A percentile compares a stretch with the other conserved stretches of the same genome.
phyloP scores from a whole-genome alignment of 495 filamentous ascomycete genomes.

The Penicillium tannophilum region DNA sequence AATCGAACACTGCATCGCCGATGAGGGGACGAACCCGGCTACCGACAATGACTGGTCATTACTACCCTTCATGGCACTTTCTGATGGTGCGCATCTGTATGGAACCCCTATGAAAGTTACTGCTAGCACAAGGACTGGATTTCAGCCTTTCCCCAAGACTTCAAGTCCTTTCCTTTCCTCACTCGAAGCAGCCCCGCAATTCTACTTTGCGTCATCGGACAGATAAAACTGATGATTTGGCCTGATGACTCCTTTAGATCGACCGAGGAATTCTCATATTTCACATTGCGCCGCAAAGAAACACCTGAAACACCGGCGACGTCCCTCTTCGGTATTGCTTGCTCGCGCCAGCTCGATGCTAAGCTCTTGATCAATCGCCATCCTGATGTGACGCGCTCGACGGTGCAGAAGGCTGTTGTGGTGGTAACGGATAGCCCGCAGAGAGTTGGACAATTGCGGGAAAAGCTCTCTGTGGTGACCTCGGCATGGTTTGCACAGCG shows the following conservation, averaged over 20 bases:
- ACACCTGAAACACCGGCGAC: slow-evolving; percentile 62
- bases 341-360: slow-evolving; percentile 87
- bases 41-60: slow-evolving; percentile 88
- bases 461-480: slow-evolving; percentile 85
- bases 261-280: slow-evolving; percentile 96
- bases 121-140: not conserved
- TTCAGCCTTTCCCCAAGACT: not conserved
- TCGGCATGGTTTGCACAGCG: slow-evolving; percentile 95
- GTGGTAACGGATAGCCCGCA: slow-evolving; percentile 90
- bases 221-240: not conserved
- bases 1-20: slow-evolving; percentile 87
- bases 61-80: slow-evolving; percentile 96
- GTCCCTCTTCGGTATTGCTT: slow-evolving; percentile 94
- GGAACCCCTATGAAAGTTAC: slow-evolving; percentile 21
- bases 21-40: slow-evolving; percentile 78
- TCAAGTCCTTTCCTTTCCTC: not conserved
- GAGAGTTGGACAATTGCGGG: slow-evolving; percentile 74
- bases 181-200: not conserved
- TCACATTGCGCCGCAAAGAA: slow-evolving; percentile 78
- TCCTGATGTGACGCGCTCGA: slow-evolving; percentile 89
- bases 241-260: slow-evolving; percentile 48
- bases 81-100: slow-evolving; percentile 92
- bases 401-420: slow-evolving; percentile 98
- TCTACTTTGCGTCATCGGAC: not conserved
- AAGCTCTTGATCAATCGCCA: slow-evolving; percentile 73